Base-by-base conservation (phyloP, 2,329 filamentous ascomycete genomes). In the Colletotrichum siamense region DNA sequence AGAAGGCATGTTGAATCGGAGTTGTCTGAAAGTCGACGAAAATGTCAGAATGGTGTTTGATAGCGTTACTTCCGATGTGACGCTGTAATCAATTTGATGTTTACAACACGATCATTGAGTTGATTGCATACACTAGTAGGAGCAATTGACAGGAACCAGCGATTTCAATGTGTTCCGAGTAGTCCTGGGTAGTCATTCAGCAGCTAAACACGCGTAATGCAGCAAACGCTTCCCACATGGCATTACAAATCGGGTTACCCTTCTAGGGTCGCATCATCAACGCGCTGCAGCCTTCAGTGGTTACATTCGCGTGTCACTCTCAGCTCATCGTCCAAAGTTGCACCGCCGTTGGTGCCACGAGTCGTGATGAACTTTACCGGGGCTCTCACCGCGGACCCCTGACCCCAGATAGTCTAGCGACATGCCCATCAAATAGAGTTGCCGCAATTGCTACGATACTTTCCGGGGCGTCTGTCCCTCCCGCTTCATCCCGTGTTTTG, bases 231-330 rank as follows among this genome's bases (percentile, higher is more conserved):
- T 49, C 44, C 10, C n/a, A n/a, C n/a, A 22, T 49, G 44, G 44
- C 44, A 59, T 36, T 69, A 59, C 66, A 36, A 69, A 59, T 69
- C 22, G n/a, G 13, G 39, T 30, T 34, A 24, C 8, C 18, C 26
- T 22, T 32, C 22, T 55, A 22, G 5, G 18, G 18, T 28, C 9
- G 39, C 24, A 34, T 16, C 22, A 13, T 55, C 15, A 15, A 22
- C 13, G 30, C 66, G 6, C 15, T 28, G 26, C 16, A 28, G 24
- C 22, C 55, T 59, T 59, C 24, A 24, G 28, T 64, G 59, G 69
- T 71, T 71, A 44, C 61, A 71, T 22, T 34, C 18, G 61, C 16
- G 69, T 71, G 61, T 71, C 69, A 71, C 61, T 61, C n/a, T 28
- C 26, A 72, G 32, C 62, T 22, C 61, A 57, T 39, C 5, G 6